Evolutionary conservation across 75 land plant genomes (phyloP), one percentile per base, ranked within the genome.

Genomic region (Gnetum montanum): DNA sequence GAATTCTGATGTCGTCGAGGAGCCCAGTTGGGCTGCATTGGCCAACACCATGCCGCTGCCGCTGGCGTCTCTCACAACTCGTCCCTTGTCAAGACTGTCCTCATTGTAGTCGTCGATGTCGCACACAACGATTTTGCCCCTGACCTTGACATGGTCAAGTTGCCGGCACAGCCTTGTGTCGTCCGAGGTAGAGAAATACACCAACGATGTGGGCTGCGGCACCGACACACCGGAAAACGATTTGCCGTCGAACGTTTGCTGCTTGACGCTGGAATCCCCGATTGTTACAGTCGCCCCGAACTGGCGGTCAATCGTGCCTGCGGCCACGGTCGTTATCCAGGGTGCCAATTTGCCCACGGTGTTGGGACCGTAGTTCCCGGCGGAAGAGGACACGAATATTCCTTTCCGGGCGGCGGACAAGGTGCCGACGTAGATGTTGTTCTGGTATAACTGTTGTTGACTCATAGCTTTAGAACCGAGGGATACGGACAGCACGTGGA

Each of bases 401-500:
- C 76, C 76, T 46, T 60, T 68, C 63, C 69, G 61, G 51, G 62
- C 58, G 19, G 76, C 81, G 6, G 57, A 68, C 33, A 63, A 71
- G 4, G 69, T 8, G 1, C 64, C 78, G 20, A 79, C 52, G 13
- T 74, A 70, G 4, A 61, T 38, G 4, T 59, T 43, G 31, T 73
- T 67, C 4, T 58, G 34, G 30, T 58, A 59, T 30, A 60, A 30
- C 0, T 50, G 58, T 3, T n/a, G 16, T 0, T 1, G 23, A 0
- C 31, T 54, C 3, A n/a, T 57, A 11, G 30, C 30, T n/a, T n/a
- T n/a, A n/a, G n/a, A n/a, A 6, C 77, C 74, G 22, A 79, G 23
- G 4, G 82, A 79, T 0, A 70, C n/a, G 2, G 82, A 79, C 4
- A 75, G 26, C 4, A 80, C 51, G 34, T 80, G 70, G 3, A 80